These are phyloP conservation scores for Pyrenophora graminea DNA, from an alignment of 2,329 filamentous ascomycete genomes.

Conservation along the genomic window DNA sequence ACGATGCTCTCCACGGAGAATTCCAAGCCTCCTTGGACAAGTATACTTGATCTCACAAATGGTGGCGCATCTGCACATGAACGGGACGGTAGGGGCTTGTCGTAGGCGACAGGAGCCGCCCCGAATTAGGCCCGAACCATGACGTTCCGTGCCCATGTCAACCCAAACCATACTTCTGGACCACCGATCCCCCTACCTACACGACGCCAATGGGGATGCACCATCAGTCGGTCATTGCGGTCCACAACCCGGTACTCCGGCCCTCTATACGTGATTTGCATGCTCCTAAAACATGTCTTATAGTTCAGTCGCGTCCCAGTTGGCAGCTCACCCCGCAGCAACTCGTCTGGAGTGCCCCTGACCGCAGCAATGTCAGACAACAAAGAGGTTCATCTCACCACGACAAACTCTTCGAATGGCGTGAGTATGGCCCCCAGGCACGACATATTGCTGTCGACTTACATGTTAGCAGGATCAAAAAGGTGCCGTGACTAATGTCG, in stretches of 20 bases:
- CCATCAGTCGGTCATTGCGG: conserved; percentile 23
- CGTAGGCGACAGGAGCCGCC: conserved; percentile 6
- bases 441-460: background rate
- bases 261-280: background rate
- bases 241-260: conserved; percentile 9
- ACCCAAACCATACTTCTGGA: conserved; percentile 16
- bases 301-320: conserved; percentile 15
- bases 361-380: conserved; percentile 21
- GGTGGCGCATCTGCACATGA: conserved; percentile 1
- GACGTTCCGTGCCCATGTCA: conserved; percentile 4
- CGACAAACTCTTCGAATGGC: conserved; percentile 18
- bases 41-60: background rate
- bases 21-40: background rate
- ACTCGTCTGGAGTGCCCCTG: conserved; percentile 9
- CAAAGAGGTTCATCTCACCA: conserved; percentile 18
- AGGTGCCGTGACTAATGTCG: conserved; percentile 42
- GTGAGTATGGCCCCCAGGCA: conserved; percentile 8
- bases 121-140: conserved; percentile 8
- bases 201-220: conserved; percentile 9
- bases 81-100: conserved; percentile 8
- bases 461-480: conserved; percentile 15
- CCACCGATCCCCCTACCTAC: conserved; percentile 5
- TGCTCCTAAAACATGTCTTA: conserved; percentile 14
- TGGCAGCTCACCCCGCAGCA: conserved; percentile 11
- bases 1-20: background rate